Evolutionary conservation across 495 filamentous ascomycete genomes (phyloP), one percentile per base, ranked within the genome.

Genomic region (Daldinia caldariorum): DNA sequence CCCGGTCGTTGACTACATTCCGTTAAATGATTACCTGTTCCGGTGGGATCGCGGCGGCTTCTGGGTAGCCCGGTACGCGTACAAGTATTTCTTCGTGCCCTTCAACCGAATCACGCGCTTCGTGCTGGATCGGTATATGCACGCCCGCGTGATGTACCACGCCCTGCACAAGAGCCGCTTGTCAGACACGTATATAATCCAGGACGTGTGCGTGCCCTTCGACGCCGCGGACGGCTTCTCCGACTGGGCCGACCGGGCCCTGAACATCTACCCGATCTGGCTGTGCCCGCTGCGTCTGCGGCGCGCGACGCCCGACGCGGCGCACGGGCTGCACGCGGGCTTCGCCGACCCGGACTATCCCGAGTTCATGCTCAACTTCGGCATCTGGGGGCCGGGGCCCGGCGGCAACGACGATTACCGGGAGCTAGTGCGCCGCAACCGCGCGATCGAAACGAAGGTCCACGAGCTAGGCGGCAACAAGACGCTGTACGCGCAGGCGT

Each of bases 41-140:
- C 85, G 87, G 26, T 88, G 88, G 77, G 86, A 89, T 71, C 84
- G 87, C 47, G 86, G 85, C 53, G 85, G 81, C 0, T 89, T 89
- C 79, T 89, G 86, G 86, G 83, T 83, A 1, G 86, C 82, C 20
- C 63, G 68, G 18, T 83, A 84, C 50, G 84, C 85, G 0, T 88
- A 81, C 73, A 51, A 74, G 9, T 87, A 86, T 64, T 86, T 87
- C 71, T 66, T 79, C 14, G 77, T 78, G 6, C 85, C 85, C n/a
- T 87, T 86, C 75, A 87, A 85, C 68, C 76, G 79, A 32, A 57
- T 85, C 67, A 86, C 83, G 0, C 76, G 86, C 22, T 81, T 69
- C 62, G 29, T 78, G 39, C 82, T 89, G 6, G 81, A 90, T 63
- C 76, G 77, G 50, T 86, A 88, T 68, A 77, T 86, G 76, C 87